These are phyloP conservation scores for Fusarium fujikuroi DNA, from an alignment of 2,329 filamentous ascomycete species.

Conservation along the genomic window DNA sequence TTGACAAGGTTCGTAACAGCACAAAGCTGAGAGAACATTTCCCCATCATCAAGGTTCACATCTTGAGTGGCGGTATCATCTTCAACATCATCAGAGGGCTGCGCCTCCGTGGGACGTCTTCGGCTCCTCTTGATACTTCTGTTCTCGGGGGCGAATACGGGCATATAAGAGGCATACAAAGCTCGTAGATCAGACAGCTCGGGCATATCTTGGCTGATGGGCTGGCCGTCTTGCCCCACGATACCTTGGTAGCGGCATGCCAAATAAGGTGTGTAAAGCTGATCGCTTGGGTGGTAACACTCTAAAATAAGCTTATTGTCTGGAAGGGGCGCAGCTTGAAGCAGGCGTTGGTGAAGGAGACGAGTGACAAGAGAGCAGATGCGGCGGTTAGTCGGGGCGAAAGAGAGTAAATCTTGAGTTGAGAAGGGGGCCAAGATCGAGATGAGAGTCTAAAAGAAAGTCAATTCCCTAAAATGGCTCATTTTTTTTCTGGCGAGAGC, in stretches of 20 bases:
- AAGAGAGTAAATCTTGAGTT: constrained; percentile 63
- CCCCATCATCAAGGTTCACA: constrained; percentile 73
- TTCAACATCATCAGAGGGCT: constrained; percentile 26
- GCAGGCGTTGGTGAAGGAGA: constrained; percentile 72
- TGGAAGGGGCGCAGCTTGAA: constrained; percentile 48
- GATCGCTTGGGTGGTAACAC: constrained; percentile 78
- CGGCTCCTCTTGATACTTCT: constrained; percentile 48
- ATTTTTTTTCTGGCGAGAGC: background rate
- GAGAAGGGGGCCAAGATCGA: constrained; percentile 55
- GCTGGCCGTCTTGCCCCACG: constrained; percentile 34
- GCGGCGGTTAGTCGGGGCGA: constrained; percentile 69
- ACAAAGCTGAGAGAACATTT: constrained; percentile 80
- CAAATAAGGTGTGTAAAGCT: constrained; percentile 74
- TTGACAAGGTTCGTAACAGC: constrained; percentile 75
- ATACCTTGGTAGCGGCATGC: constrained; percentile 74
- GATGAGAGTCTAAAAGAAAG: constrained; percentile 14
- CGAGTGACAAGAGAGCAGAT: constrained; percentile 72
- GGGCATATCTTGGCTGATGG: constrained; percentile 11
- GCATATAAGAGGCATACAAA: constrained; percentile 78
- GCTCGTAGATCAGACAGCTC: constrained; percentile 56
- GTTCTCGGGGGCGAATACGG: constrained; percentile 66
- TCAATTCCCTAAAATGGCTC: background rate
- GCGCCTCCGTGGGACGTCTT: constrained; percentile 9
- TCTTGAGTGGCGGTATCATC: constrained; percentile 65
- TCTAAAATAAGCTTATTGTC: constrained; percentile 76